phyloP scores from a whole-genome alignment of 2,329 filamentous ascomycete species.

The Curvularia hawaiiensis region DNA sequence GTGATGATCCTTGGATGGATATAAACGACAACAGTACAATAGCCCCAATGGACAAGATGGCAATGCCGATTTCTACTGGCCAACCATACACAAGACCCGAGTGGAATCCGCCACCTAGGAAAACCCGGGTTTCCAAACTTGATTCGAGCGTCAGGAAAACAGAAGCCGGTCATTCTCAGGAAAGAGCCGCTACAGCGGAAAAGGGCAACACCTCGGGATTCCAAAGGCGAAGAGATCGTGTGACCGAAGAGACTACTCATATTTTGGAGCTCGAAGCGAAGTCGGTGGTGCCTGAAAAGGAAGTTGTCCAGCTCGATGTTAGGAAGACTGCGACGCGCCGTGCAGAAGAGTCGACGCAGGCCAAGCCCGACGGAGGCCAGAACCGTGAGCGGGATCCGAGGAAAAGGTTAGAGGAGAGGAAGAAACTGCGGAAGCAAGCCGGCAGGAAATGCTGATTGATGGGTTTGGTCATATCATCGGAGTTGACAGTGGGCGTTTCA shows the following conservation, averaged over 20 bases:
- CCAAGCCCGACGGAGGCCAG: constrained; percentile 26
- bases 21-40: constrained; percentile 37
- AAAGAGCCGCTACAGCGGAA: constrained; percentile 4
- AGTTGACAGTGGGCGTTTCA: background rate
- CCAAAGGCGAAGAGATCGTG: background rate
- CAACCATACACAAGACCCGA: constrained; percentile 33
- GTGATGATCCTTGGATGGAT: constrained; percentile 43
- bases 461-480: background rate
- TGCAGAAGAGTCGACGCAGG: constrained; percentile 29
- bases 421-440: constrained; percentile 31
- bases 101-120: constrained; percentile 28
- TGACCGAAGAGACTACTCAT: constrained; percentile 3
- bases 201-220: constrained; percentile 10
- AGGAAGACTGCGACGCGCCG: constrained; percentile 32
- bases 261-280: constrained; percentile 13
- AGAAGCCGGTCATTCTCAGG: constrained; percentile 9
- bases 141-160: constrained; percentile 16
- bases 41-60: constrained; percentile 39
- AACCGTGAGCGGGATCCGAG: constrained; percentile 38
- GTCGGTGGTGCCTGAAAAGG: constrained; percentile 6
- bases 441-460: constrained; percentile 6
- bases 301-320: constrained; percentile 23
- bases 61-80: constrained; percentile 38
- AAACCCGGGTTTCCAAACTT: constrained; percentile 27
- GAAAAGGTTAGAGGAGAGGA: constrained; percentile 34